These are phyloP conservation scores for Aphanomyces invadans DNA, from an alignment of 352 stramenopile species.

Conservation along the genomic window DNA sequence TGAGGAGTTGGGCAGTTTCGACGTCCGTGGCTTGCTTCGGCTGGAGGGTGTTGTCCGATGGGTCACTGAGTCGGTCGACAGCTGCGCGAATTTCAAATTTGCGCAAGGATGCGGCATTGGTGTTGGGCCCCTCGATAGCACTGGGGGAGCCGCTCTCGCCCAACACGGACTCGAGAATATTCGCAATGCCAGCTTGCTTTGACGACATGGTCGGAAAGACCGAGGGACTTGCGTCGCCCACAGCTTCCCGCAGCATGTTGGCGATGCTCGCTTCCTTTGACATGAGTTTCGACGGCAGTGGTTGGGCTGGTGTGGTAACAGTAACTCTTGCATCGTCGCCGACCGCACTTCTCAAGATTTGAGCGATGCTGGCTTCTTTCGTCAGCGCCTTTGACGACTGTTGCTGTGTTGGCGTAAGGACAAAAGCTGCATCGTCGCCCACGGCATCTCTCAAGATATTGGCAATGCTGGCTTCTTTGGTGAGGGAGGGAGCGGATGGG, in stretches of 20 bases:
- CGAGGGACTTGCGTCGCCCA: background rate
- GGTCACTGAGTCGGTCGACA: background rate
- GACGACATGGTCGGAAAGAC: too few species aligned
- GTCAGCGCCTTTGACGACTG: too few species aligned
- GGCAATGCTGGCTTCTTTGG: background rate
- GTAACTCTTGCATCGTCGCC: background rate
- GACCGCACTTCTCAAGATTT: background rate
- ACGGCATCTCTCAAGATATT: background rate
- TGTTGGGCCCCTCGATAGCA: background rate
- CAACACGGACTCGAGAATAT: background rate
- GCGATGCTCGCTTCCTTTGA: constrained; percentile 9
- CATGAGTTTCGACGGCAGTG: background rate
- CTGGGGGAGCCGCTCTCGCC: background rate
- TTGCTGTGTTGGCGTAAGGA: too few species aligned
- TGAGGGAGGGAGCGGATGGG: background rate
- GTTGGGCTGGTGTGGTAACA: too few species aligned
- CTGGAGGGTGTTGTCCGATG: background rate
- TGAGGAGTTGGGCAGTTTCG: background rate
- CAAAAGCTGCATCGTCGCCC: background rate
- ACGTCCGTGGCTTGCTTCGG: background rate
- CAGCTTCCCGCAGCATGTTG: background rate
- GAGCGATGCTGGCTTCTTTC: background rate
- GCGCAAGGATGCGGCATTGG: background rate
- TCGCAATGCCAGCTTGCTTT: background rate
- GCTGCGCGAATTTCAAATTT: background rate